Evolutionary conservation across 148 eudicot species (phyloP).

Genomic region (Vaccinium vitisidaea): DNA sequence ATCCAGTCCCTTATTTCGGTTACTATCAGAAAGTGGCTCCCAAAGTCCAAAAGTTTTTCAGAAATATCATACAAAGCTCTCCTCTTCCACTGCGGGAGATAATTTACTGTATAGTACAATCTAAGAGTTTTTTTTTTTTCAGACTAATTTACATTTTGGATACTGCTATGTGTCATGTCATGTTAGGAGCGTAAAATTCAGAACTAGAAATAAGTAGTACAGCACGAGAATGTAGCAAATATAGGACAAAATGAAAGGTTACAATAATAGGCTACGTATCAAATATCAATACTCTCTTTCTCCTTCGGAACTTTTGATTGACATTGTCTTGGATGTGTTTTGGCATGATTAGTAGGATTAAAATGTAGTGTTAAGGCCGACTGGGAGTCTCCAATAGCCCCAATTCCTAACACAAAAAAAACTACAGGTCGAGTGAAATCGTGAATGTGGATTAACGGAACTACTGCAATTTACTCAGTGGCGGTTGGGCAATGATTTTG

Average conservation of each 20-base stretch:
- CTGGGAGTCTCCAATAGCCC: background rate
- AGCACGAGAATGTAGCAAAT: background rate
- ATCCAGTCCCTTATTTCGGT: slow-evolving; percentile 13
- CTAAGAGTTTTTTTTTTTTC: too few species aligned
- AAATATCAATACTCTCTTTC: background rate
- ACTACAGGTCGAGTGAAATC: too few species aligned
- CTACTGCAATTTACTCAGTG: background rate
- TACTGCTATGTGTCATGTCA: background rate
- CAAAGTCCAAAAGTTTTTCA: background rate
- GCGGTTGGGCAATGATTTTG: background rate
- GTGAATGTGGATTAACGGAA: background rate
- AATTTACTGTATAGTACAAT: background rate
- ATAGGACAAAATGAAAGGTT: background rate
- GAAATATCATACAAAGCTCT: background rate
- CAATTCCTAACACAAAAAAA: background rate
- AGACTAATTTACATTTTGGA: background rate
- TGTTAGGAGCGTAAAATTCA: background rate
- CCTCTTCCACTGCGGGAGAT: background rate
- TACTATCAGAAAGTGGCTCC: background rate
- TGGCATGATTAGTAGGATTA: background rate
- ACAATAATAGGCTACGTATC: background rate
- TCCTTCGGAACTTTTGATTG: background rate
- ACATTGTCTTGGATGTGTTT: background rate
- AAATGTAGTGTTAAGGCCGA: background rate
- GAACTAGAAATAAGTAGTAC: background rate